Evolutionary conservation across 2,329 filamentous ascomycete species (phyloP), one percentile per base, ranked within the genome.

Genomic region (Verticillium tricorpus): DNA sequence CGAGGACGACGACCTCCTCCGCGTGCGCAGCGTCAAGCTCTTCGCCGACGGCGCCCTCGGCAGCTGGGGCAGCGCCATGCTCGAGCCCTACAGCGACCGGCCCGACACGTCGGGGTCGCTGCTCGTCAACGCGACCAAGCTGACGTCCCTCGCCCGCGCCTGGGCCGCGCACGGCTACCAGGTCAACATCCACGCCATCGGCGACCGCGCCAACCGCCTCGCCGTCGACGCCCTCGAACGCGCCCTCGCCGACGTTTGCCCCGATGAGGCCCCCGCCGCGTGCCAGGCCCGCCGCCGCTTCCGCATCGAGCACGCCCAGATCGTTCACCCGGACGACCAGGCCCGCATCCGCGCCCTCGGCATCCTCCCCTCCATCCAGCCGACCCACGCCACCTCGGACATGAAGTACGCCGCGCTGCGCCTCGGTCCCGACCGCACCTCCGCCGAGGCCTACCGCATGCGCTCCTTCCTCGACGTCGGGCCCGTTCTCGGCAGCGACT

Each of bases 101-200:
- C 80, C 82, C 2, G 81, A 81, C 62, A 85, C 82, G 0, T 83
- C 80, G 0, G 89, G 89, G 14, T 89, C 86, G 0, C 83, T 91
- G 58, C 80, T 91, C 35, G 84, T 90, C 60, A 88, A 89, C 69
- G 81, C 83, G n/a, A 83, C 82, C 0, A 80, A 82, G 3, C 76
- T 91, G 59, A 80, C 79, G 0, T 70, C 76, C 6, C 74, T 89
- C 11, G 78, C 87, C 2, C 75, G 73, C 12, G 72, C 82, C 32
- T 91, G 88, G 88, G 82, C 86, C 17, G 73, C 73, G 2, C 79
- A 78, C 39, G 86, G 85, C 14, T 90, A 82, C 67, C 88, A 91
- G 69, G 87, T 91, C 61, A 89, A 89, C 69, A 88, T 91, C 63
- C 89, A 91, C 71, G 88, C 88, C 57, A 91, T 91, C 62, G 89